Percentiles rank a stretch among this genome's conserved stretches.
Conservation (phyloP, 805 yeast genomes). For the Starmerella bacillaris region DNA sequence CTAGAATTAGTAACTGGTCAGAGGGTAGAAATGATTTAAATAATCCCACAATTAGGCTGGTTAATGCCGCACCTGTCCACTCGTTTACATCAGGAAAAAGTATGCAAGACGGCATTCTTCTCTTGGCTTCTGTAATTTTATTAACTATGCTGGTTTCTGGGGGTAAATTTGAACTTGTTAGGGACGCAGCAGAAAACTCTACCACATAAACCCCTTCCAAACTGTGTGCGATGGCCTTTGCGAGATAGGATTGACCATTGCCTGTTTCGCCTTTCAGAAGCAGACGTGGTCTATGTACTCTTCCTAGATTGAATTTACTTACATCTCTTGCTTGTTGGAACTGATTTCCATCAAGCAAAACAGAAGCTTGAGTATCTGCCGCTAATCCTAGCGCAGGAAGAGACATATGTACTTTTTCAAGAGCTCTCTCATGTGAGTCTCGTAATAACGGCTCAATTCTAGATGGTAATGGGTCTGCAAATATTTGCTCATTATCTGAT, state of each 20-base stretch:
- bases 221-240: conserved; percentile 61
- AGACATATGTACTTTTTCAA: not conserved
- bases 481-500: conserved; percentile 45
- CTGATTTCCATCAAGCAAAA: conserved; percentile 31
- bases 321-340: conserved; percentile 53
- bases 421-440: conserved; percentile 14
- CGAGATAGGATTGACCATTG: conserved; percentile 71
- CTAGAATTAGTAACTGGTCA: conserved; percentile 60
- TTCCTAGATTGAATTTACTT: conserved; percentile 35
- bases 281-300: conserved; percentile 69
- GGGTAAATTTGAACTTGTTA: conserved; percentile 50
- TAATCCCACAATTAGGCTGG: conserved; percentile 43
- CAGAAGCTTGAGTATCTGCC: conserved; percentile 7
- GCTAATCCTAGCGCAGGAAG: not conserved
- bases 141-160: conserved; percentile 75
- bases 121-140: conserved; percentile 65
- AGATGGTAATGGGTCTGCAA: conserved; percentile 58
- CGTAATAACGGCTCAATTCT: conserved; percentile 46
- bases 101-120: conserved; percentile 76
- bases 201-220: conserved; percentile 78
- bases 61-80: conserved; percentile 50
- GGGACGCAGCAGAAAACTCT: conserved; percentile 45
- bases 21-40: conserved; percentile 48
- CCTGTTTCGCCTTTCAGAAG: conserved; percentile 59
- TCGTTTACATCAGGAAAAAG: conserved; percentile 64